Evolutionary conservation across 176 grass and related monocot genomes (phyloP), one percentile per base, ranked within the genome.

Genomic region (Themeda triandra): DNA sequence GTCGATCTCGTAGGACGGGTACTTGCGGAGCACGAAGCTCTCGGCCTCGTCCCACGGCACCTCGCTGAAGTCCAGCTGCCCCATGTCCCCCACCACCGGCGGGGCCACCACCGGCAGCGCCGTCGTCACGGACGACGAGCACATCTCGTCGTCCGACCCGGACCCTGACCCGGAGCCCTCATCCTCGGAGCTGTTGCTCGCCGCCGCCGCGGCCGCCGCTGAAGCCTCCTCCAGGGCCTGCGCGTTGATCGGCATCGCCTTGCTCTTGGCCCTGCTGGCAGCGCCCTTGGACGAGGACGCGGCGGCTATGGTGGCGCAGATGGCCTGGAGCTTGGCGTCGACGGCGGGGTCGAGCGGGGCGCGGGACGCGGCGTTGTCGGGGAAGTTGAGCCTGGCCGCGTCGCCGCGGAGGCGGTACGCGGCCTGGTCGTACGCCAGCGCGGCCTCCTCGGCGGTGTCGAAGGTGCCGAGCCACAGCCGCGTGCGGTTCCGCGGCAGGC

Each of bases 401-500:
- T 91, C 85, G 13, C 89, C 89, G 63, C 81, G 89, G 40, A 91
- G 89, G 27, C 85, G 84, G 81, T 63, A 87, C 3, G 89, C 85
- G 13, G 85, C 85, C 75, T 87, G 81, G 77, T 87, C 89, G 82
- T 89, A 89, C 39, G 71, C 78, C 14, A 85, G 62, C 59, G 36
- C 53, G 2, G 96, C 96, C 81, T 95, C 93, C 92, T 94, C 96
- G 77, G 96, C 93, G 40, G 96, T 92, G 86, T 99, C 85, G 78
- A 93, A 99, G 41, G 96, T 99, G 66, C 96, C 96, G 2, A 99
- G 96, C 96, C 96, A 99, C 36, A 99, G 84, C 3, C 85, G 78
- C 36, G 85, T 90, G 36, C 91, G 91, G 87, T 90, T 92, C 49
- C 84, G 89, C 1, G 94, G 94, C 37, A 97, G 76, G 1, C 89